A percentile compares a stretch with the other conserved stretches of the same genome.
Conservation (phyloP, 2,329 filamentous ascomycete species). For the Fusarium sulawesiense region DNA sequence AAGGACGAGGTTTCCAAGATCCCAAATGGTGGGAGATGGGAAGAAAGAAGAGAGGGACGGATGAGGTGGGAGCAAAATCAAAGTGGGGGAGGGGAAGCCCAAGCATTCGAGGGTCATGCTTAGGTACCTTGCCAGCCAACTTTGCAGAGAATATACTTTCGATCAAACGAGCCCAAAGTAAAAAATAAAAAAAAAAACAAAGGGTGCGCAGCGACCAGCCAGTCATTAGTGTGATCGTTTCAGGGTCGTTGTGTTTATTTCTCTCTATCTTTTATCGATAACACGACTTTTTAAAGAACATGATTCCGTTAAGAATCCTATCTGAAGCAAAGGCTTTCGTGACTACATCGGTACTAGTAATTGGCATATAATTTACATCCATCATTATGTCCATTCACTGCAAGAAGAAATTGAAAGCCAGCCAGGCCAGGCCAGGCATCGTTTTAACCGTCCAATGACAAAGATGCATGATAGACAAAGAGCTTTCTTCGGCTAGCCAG, state of each 20-base stretch:
- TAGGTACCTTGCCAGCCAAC: slow-evolving; percentile 16
- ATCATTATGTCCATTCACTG: neutral
- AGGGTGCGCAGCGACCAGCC: slow-evolving; percentile 33
- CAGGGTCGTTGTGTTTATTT: slow-evolving; percentile 10
- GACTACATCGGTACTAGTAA: neutral
- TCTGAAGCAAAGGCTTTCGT: neutral
- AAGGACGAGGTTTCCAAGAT: slow-evolving; percentile 42
- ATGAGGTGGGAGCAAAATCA: slow-evolving; percentile 40
- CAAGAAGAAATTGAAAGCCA: neutral
- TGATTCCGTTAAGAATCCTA: neutral
- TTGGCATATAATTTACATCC: neutral
- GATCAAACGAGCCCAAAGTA: slow-evolving; percentile 24
- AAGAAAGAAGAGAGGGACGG: slow-evolving; percentile 44
- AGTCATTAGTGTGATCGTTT: slow-evolving; percentile 33
- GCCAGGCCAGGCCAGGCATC: neutral
- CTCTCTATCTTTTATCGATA: slow-evolving; percentile 15
- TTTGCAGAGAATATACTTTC: slow-evolving; percentile 27
- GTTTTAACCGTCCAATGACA: neutral
- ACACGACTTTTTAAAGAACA: neutral
- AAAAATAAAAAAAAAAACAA: slow-evolving; percentile 35
- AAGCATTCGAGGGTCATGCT: slow-evolving; percentile 24
- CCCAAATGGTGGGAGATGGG: slow-evolving; percentile 41
- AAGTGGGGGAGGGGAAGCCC: slow-evolving; percentile 46
- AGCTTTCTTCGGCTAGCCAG: neutral
- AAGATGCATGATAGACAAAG: slow-evolving; percentile 1